Percentiles rank a stretch among this genome's conserved stretches.
Conservation (phyloP, 2,329 filamentous ascomycete genomes). For the Ophiostoma pallidulum region DNA sequence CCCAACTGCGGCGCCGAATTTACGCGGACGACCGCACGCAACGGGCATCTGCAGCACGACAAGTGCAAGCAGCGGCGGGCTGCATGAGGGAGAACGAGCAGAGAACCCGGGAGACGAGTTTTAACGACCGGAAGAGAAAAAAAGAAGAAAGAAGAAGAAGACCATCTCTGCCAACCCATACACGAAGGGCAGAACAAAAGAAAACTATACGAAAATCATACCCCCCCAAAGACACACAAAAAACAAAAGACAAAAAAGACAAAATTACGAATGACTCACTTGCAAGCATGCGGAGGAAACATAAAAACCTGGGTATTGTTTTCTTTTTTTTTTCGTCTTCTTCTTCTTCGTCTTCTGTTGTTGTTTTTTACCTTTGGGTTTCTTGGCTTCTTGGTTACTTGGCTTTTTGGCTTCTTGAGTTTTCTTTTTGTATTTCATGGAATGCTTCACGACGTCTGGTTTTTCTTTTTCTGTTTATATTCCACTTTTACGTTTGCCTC, state of each 20-base stretch:
- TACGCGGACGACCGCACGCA: slow-evolving; percentile 77
- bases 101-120: background rate
- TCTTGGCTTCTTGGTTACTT: too few relatives aligned
- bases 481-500: background rate
- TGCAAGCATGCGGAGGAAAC: background rate
- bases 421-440: background rate
- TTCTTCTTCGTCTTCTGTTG: background rate
- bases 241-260: background rate
- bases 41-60: slow-evolving; percentile 76
- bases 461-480: background rate
- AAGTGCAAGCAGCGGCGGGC: slow-evolving; percentile 74
- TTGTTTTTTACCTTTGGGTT: too few relatives aligned
- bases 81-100: slow-evolving; percentile 13
- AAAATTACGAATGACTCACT: slow-evolving; percentile 1
- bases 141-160: too few relatives aligned
- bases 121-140: background rate
- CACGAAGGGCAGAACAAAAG: too few relatives aligned
- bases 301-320: slow-evolving; percentile 10
- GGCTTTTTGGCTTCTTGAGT: background rate
- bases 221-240: too few relatives aligned
- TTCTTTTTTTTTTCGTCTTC: slow-evolving; percentile 3
- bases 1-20: slow-evolving; percentile 90
- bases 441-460: background rate
- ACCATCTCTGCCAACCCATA: too few relatives aligned
- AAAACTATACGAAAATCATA: too few relatives aligned